phyloP scores from a whole-genome alignment of 2,329 filamentous ascomycete species.

The Verticillium isaacii region DNA sequence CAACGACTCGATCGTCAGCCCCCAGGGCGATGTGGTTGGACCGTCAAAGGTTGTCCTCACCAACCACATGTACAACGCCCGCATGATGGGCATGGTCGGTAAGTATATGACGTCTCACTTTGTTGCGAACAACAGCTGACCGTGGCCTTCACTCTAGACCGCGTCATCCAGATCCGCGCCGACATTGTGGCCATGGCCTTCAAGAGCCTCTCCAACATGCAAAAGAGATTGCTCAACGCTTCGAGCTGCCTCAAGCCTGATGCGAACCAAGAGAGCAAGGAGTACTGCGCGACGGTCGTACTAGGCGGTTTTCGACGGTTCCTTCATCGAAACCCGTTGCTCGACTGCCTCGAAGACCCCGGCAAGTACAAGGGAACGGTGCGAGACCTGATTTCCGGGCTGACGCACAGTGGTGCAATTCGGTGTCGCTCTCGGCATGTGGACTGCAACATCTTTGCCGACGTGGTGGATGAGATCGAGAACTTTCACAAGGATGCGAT shows the following conservation, averaged over 20 bases:
- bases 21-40: neutral
- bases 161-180: neutral
- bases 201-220: neutral
- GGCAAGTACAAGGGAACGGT: neutral
- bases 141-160: neutral
- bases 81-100: neutral
- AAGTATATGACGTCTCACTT: neutral
- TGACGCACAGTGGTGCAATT: neutral
- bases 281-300: neutral
- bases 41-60: neutral
- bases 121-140: neutral
- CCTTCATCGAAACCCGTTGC: neutral
- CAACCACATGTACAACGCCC: neutral
- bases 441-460: neutral
- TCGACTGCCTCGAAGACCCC: neutral
- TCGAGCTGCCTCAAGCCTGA: neutral
- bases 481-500: neutral
- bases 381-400: neutral
- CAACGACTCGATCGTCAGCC: neutral
- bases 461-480: neutral
- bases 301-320: neutral
- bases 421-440: neutral
- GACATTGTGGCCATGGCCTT: neutral
- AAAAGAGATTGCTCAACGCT: neutral
- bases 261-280: neutral